Conservation (phyloP, 805 yeast genomes). For the Teunomyces atbi region DNA sequence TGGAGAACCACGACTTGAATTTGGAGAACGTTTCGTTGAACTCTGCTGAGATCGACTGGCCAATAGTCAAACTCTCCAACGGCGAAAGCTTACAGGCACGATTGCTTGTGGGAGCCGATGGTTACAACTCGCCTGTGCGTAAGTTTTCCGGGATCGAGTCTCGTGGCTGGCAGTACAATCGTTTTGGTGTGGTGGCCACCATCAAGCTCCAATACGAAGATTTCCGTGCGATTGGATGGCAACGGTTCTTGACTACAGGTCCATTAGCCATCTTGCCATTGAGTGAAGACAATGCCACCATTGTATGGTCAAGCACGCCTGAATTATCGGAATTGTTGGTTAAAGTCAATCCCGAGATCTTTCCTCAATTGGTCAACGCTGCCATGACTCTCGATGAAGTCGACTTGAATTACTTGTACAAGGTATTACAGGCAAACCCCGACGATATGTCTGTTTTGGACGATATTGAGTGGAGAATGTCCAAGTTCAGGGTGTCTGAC, state of each 20-base stretch:
- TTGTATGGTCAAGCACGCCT: constrained; percentile 91
- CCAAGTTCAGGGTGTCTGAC: constrained; percentile 37
- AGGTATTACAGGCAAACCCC: constrained; percentile 34
- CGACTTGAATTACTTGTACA: constrained; percentile 72
- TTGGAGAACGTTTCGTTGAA: constrained; percentile 18
- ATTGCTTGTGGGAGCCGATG: constrained; percentile 92
- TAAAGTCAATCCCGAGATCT: constrained; percentile 57
- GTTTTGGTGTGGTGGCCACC: constrained; percentile 93
- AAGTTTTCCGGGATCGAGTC: constrained; percentile 76
- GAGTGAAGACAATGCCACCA: constrained; percentile 81
- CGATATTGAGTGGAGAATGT: constrained; percentile 73
- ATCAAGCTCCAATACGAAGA: constrained; percentile 72
- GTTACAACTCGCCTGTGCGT: constrained; percentile 90
- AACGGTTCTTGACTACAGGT: constrained; percentile 86
- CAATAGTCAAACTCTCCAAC: constrained; percentile 61
- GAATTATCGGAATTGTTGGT: constrained; percentile 64
- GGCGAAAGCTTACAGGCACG: constrained; percentile 68
- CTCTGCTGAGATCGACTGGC: constrained; percentile 58
- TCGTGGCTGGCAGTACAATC: constrained; percentile 87
- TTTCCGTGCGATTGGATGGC: constrained; percentile 80
- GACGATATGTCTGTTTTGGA: constrained; percentile 50
- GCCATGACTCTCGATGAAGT: constrained; percentile 76
- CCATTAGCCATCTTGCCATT: constrained; percentile 90
- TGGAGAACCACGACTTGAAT: constrained; percentile 16
- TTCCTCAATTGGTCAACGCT: constrained; percentile 76